These are phyloP conservation scores for Sporothrix protearum DNA, from an alignment of 2,329 filamentous ascomycete genomes.

Conservation along the genomic window DNA sequence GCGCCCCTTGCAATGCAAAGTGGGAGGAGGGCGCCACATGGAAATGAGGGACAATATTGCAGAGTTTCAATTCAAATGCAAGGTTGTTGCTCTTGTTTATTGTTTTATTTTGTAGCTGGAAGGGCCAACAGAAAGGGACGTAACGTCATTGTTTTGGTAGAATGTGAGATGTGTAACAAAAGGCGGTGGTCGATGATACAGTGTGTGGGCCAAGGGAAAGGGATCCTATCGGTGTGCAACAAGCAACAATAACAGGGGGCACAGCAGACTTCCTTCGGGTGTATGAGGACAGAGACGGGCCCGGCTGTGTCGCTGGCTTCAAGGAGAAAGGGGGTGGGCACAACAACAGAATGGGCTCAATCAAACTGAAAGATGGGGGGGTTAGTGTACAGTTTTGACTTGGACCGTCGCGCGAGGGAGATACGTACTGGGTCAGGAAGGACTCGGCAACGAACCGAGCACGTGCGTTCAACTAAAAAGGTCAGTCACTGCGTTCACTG, in stretches of 20 bases:
- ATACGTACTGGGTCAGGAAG: conserved; percentile 72
- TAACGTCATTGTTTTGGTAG: background rate
- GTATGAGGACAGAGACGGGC: background rate
- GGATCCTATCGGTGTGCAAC: background rate
- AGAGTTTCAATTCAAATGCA: background rate
- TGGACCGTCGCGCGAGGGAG: background rate
- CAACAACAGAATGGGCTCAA: background rate
- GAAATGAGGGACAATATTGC: background rate
- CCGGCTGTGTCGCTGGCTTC: background rate
- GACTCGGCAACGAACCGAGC: conserved; percentile 98
- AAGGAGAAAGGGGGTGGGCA: background rate
- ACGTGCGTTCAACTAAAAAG: conserved; percentile 77
- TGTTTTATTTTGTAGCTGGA: background rate
- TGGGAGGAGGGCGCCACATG: too few species aligned
- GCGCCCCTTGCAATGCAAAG: too few species aligned
- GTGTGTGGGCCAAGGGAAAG: background rate
- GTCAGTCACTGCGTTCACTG: too few species aligned
- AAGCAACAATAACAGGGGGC: too few species aligned
- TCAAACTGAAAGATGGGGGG: conserved; percentile 1
- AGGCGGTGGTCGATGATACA: background rate
- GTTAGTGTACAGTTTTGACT: background rate
- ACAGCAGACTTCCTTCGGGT: background rate
- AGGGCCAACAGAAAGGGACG: background rate
- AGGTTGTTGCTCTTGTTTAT: background rate
- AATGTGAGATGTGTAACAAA: background rate